Evolutionary conservation across 148 eudicot species (phyloP).

Genomic region (Mesembryanthemum crystallinum): DNA sequence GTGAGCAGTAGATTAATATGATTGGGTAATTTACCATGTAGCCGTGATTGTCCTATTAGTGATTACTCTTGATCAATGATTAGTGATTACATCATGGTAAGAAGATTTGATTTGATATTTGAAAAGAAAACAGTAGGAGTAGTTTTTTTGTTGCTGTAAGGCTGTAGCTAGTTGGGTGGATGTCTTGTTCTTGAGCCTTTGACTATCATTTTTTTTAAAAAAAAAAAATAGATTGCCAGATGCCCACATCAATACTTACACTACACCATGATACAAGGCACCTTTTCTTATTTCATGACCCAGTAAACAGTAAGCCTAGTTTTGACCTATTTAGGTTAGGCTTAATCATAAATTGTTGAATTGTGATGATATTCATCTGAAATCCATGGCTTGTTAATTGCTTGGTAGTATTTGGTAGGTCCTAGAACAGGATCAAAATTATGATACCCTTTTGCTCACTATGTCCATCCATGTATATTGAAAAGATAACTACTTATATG

Average conservation of each 20-base stretch:
- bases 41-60: not conserved
- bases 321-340: too few relatives aligned
- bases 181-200: not conserved
- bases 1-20: too few relatives aligned
- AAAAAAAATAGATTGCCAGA: too few relatives aligned
- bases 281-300: constrained; percentile 22
- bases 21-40: not conserved
- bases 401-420: constrained; percentile 20
- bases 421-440: constrained; percentile 12
- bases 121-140: not conserved
- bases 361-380: constrained; percentile 20
- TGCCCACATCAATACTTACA: too few relatives aligned
- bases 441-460: not conserved
- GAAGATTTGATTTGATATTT: constrained; percentile 20
- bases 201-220: constrained; percentile 16
- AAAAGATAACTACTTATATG: not conserved
- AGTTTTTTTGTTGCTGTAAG: not conserved
- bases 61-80: too few relatives aligned
- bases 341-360: constrained; percentile 19
- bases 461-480: not conserved
- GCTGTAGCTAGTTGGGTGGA: constrained; percentile 10
- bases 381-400: too few relatives aligned
- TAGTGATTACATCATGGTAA: not conserved
- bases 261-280: constrained; percentile 6
- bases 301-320: constrained; percentile 9